These are phyloP conservation scores for Shiraia bambusicola DNA, from an alignment of 2,329 filamentous ascomycete species.

Conservation along the genomic window DNA sequence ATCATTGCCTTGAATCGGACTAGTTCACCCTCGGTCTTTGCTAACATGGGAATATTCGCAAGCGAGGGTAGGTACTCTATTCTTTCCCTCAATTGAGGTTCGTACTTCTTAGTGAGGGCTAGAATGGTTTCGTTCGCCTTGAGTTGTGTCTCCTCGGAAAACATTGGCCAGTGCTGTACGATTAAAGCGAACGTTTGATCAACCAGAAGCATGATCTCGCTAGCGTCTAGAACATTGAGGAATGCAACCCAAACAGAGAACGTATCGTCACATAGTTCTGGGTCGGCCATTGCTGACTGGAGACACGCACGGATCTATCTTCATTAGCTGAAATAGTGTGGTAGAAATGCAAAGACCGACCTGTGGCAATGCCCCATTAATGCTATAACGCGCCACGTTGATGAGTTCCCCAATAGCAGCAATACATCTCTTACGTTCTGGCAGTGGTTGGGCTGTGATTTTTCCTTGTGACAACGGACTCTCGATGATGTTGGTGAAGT, in stretches of 20 bases:
- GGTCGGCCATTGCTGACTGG: constrained; percentile 75
- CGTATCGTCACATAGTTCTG: constrained; percentile 73
- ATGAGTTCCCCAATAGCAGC: constrained; percentile 88
- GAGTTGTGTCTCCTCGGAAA: constrained; percentile 62
- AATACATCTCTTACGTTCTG: constrained; percentile 75
- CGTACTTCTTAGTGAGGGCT: constrained; percentile 65
- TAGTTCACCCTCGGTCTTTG: constrained; percentile 67
- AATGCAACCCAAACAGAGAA: constrained; percentile 84
- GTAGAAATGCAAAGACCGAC: constrained; percentile 49
- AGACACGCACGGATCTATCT: constrained; percentile 84
- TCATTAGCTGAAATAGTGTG: constrained; percentile 20
- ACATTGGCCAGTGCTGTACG: constrained; percentile 72
- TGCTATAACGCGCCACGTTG: constrained; percentile 68
- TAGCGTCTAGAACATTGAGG: constrained; percentile 67
- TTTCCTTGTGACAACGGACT: constrained; percentile 52
- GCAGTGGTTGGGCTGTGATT: constrained; percentile 54
- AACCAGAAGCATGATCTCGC: constrained; percentile 76
- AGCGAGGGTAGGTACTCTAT: constrained; percentile 80
- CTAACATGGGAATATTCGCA: constrained; percentile 67
- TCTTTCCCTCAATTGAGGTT: constrained; percentile 61
- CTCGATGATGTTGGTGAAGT: constrained; percentile 77
- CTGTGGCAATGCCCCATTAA: constrained; percentile 81
- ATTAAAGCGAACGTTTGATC: constrained; percentile 91
- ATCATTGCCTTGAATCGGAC: constrained; percentile 64
- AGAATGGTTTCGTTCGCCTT: constrained; percentile 65